A percentile compares a stretch with the other conserved stretches of the same genome.
Conservation (phyloP, 176 grass and related monocot genomes). For the Tuctoria greenei region DNA sequence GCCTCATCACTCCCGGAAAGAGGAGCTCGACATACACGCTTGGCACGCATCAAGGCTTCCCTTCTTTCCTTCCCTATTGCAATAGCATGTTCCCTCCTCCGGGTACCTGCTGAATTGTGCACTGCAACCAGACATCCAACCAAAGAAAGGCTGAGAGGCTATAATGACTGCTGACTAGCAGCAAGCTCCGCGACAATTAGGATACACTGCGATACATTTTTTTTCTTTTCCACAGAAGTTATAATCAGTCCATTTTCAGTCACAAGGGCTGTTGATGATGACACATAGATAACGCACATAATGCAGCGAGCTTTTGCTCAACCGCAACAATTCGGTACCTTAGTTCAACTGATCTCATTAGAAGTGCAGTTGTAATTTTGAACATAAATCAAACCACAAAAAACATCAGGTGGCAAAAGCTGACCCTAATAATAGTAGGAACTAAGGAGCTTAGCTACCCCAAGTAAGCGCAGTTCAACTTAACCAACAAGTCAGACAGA, state of each 20-base stretch:
- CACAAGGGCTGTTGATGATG: not conserved
- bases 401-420: not conserved
- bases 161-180: slow-evolving; percentile 14
- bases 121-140: slow-evolving; percentile 59
- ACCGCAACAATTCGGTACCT: not conserved
- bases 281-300: slow-evolving; percentile 11
- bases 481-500: not conserved
- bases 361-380: not conserved
- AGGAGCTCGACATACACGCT: slow-evolving; percentile 78
- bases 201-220: not conserved
- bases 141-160: slow-evolving; percentile 10
- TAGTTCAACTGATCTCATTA: not conserved
- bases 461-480: not conserved
- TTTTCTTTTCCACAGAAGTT: not conserved
- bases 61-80: slow-evolving; percentile 91
- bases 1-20: slow-evolving; percentile 51
- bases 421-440: not conserved
- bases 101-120: slow-evolving; percentile 51
- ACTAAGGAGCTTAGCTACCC: slow-evolving; percentile 3
- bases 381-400: not conserved
- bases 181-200: not conserved
- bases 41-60: slow-evolving; percentile 90
- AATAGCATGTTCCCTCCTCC: slow-evolving; percentile 73
- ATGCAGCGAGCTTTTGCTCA: not conserved
- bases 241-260: not conserved